These are phyloP conservation scores for Spiromastix sp. DNA, from an alignment of 2,329 filamentous ascomycete genomes.

Conservation along the genomic window DNA sequence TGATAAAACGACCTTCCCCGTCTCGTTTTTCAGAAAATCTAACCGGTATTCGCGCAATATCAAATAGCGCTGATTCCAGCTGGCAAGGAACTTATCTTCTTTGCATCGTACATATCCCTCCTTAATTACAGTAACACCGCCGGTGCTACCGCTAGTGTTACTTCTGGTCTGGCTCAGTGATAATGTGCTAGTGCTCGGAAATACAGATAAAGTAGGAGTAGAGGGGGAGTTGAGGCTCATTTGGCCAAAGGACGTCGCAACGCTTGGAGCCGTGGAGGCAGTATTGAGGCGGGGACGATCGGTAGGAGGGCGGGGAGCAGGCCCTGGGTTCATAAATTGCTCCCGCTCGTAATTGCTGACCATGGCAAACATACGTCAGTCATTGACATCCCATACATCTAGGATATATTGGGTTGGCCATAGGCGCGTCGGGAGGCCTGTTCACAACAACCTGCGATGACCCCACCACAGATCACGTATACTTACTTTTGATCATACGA, in stretches of 20 bases:
- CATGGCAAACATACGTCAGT: too few relatives aligned
- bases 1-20: conserved; percentile 75
- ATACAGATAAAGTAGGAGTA: conserved; percentile 51
- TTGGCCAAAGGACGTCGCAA: conserved; percentile 55
- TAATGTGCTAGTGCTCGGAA: conserved; percentile 61
- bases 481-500: too few relatives aligned
- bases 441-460: too few relatives aligned
- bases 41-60: conserved; percentile 86
- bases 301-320: conserved; percentile 79
- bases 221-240: conserved; percentile 60
- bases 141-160: conserved; percentile 51
- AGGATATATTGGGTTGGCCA: too few relatives aligned
- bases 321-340: conserved; percentile 93
- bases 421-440: too few relatives aligned
- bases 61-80: conserved; percentile 83
- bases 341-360: conserved; percentile 50
- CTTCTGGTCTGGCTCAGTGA: conserved; percentile 50
- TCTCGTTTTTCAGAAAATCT: conserved; percentile 88
- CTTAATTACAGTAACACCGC: conserved; percentile 64
- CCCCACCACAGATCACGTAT: too few relatives aligned
- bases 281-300: conserved; percentile 74
- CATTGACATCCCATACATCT: too few relatives aligned
- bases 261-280: conserved; percentile 63
- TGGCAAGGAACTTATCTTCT: conserved; percentile 70
- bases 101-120: conserved; percentile 52